phyloP scores from a whole-genome alignment of 2,329 filamentous ascomycete genomes.

The Calonectria fujianensis region DNA sequence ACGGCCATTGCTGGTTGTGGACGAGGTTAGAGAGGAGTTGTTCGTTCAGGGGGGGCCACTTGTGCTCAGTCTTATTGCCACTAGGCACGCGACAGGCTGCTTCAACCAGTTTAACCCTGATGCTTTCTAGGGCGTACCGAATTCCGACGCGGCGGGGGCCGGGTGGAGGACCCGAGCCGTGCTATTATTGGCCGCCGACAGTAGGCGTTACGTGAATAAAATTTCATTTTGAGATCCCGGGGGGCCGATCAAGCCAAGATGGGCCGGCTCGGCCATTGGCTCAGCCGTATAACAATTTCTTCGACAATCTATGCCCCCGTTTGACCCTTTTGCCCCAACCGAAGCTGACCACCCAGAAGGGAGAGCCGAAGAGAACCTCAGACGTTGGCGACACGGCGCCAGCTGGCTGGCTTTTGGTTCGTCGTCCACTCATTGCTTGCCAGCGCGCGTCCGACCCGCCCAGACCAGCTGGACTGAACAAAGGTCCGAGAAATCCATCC shows the following conservation, averaged over 20 bases:
- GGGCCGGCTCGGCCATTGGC: background rate
- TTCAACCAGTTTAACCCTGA: constrained; percentile 34
- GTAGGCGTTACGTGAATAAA: constrained; percentile 33
- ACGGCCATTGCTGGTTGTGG: background rate
- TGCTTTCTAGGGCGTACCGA: constrained; percentile 29
- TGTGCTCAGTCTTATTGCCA: background rate
- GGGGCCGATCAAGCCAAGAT: constrained; percentile 29
- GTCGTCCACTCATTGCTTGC: background rate
- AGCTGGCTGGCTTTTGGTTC: background rate
- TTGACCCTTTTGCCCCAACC: background rate
- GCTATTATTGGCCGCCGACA: constrained; percentile 25
- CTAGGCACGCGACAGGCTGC: constrained; percentile 36
- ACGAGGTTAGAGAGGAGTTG: background rate
- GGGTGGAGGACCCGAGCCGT: constrained; percentile 3
- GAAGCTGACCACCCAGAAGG: background rate
- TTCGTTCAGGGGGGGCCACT: constrained; percentile 8
- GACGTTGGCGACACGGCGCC: background rate
- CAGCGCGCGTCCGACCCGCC: background rate
- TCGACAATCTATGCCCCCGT: background rate
- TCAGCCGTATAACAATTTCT: background rate
- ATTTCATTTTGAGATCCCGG: constrained; percentile 20
- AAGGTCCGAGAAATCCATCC: background rate
- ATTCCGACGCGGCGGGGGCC: constrained; percentile 28
- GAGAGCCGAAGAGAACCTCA: background rate
- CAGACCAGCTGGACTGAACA: background rate